Percentiles rank a stretch among this genome's conserved stretches.
Evolutionary conservation across 2,329 filamentous ascomycete species (phyloP).

Genomic region (Daldinia eschscholtzii): DNA sequence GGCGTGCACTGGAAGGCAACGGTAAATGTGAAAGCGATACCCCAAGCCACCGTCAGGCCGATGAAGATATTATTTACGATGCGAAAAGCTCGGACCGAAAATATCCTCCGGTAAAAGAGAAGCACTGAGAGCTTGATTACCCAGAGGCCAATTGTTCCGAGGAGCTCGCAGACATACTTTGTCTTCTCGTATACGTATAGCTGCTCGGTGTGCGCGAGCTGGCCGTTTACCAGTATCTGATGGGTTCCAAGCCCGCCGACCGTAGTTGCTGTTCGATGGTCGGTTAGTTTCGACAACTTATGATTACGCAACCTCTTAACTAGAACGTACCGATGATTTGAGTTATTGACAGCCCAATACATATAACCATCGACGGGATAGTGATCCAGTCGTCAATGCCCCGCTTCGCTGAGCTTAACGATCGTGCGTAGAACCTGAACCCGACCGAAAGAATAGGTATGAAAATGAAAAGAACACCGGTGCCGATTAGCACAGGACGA

Average conservation of each 20-base stretch:
- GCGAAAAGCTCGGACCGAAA: not conserved
- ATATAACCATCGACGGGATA: not conserved
- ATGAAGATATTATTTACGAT: not conserved
- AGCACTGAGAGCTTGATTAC: not conserved
- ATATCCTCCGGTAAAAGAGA: constrained; percentile 2
- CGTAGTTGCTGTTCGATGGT: not conserved
- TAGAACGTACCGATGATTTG: not conserved
- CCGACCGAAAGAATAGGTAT: not conserved
- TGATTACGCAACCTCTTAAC: not conserved
- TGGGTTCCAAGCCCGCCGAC: not conserved
- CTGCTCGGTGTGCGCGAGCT: not conserved
- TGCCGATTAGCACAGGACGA: not conserved
- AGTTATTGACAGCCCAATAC: not conserved
- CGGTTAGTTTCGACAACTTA: not conserved
- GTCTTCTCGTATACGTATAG: not conserved
- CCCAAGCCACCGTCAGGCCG: not conserved
- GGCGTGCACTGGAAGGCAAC: not conserved
- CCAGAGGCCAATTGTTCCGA: not conserved
- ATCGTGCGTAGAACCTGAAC: not conserved
- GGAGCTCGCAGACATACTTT: not conserved
- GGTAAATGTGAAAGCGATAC: not conserved
- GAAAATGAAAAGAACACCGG: not conserved
- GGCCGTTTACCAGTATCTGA: not conserved
- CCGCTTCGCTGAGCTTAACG: not conserved
- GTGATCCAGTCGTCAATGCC: not conserved